A percentile compares a stretch with the other conserved stretches of the same genome.
Conservation (phyloP, 345 rosid genomes). For the Syzygium grande region DNA sequence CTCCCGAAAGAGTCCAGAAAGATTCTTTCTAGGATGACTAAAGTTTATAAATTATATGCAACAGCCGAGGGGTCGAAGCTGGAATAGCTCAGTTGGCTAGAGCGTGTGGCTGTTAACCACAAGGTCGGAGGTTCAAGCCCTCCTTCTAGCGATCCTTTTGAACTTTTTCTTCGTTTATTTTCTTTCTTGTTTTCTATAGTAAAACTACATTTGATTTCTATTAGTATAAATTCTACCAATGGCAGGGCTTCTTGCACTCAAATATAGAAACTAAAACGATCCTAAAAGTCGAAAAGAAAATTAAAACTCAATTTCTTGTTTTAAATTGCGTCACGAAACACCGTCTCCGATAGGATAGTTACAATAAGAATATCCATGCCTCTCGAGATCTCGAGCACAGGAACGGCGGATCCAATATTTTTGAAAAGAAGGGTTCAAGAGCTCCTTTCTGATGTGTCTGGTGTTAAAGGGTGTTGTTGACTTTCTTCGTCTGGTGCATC, state of each 20-base stretch:
- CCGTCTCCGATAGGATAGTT: background rate
- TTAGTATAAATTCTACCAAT: background rate
- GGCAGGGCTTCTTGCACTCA: background rate
- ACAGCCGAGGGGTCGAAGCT: background rate
- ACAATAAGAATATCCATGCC: too few species aligned
- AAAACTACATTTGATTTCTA: background rate
- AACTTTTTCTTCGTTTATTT: background rate
- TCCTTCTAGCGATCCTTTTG: slow-evolving; percentile 27
- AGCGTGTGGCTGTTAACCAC: slow-evolving; percentile 72
- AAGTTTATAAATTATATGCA: rapidly evolving
- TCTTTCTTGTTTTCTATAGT: background rate
- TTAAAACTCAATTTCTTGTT: background rate
- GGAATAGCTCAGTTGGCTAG: slow-evolving; percentile 59
- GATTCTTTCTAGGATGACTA: background rate
- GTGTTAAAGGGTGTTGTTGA: too few species aligned
- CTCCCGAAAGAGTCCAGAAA: background rate
- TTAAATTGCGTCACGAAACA: background rate
- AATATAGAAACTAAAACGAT: background rate
- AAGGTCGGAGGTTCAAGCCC: slow-evolving; percentile 67
- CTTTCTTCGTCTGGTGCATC: too few species aligned
- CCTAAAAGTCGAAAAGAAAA: background rate
- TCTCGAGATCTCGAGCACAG: too few species aligned
- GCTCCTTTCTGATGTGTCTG: too few species aligned
- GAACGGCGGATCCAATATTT: too few species aligned
- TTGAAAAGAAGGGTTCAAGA: too few species aligned